These are phyloP conservation scores for Mortierella sp. DNA, from an alignment of 371 early-diverging fungal genomes.

Conservation along the genomic window DNA sequence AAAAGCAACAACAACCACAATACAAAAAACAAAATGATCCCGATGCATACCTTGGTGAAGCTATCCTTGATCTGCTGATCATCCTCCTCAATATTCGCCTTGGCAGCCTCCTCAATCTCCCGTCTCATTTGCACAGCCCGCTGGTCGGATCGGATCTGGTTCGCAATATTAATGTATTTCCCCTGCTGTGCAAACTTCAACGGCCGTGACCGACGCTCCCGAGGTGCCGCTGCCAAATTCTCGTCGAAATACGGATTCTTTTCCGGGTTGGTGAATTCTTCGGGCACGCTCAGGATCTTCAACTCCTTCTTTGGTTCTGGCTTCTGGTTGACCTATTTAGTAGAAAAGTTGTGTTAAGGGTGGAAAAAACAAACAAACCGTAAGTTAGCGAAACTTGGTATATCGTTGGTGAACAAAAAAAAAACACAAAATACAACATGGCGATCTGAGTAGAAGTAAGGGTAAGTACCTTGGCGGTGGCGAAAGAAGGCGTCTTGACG, in stretches of 20 bases:
- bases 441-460: background rate
- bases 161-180: conserved; percentile 84
- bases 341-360: background rate
- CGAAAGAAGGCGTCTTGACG: conserved; percentile 44
- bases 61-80: conserved; percentile 85
- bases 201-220: conserved; percentile 66
- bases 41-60: conserved; percentile 23
- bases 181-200: conserved; percentile 89
- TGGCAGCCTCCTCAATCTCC: conserved; percentile 86
- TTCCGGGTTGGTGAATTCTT: conserved; percentile 70
- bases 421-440: background rate
- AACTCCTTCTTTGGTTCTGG: conserved; percentile 62
- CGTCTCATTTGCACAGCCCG: conserved; percentile 85
- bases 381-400: background rate
- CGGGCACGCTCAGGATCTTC: conserved; percentile 59
- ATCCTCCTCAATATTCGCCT: conserved; percentile 87
- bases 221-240: conserved; percentile 67
- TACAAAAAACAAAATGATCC: background rate
- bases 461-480: conserved; percentile 49
- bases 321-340: conserved; percentile 45
- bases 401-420: background rate
- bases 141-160: conserved; percentile 82
- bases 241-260: conserved; percentile 94
- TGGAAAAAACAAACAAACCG: background rate
- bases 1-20: conserved; percentile 1